Base-by-base conservation (phyloP, 192 early-diverging fungal genomes). In the Rhizophagus sp. region DNA sequence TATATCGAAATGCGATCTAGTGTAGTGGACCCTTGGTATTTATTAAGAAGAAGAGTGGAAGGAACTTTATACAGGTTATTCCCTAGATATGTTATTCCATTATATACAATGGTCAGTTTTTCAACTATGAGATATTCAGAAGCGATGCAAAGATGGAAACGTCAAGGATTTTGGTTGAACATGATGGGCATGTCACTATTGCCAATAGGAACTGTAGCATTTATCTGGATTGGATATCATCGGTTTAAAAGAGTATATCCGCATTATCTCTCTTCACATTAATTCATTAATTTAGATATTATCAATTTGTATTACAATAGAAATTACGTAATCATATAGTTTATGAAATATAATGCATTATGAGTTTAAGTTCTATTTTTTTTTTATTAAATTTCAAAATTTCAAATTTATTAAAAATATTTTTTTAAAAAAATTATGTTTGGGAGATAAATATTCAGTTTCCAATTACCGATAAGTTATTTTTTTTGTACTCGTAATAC, bases 51-150 rank as follows among this genome's bases (percentile, higher is more conserved):
- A 83, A 84, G 84, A 52, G 76, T 99, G 4, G 97, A 98, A 86
- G 90, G 86, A 19, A 83, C 87, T 71, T 65, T 98, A 81, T 94
- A 98, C 81, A 67, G 87, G 27, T 63, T 91, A 67, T 85, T 97
- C 65, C 97, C 97, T 3, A 79, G 73, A 6, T 64, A 67, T 12
- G 83, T 97, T 39, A 94, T 95, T 74, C 97, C 97, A 62, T 88
- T 99, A 8, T 99, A 99, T 79, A 96, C 96, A 24, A 98, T 99
- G 96, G 94, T 99, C 68, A 93, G 92, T 70, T 99, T 99, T 81
- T 91, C 95, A 17, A 91, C 92, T 17, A 91, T 94, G 7, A 96
- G 93, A 12, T 99, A 99, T 85, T 88, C 93, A 2, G 88, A 94
- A 13, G 92, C 91, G 6, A 82, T 89, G 62, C 61, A 69, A 5